Base-by-base conservation (phyloP, 2,329 filamentous ascomycete genomes). In the Aspergillus niger region DNA sequence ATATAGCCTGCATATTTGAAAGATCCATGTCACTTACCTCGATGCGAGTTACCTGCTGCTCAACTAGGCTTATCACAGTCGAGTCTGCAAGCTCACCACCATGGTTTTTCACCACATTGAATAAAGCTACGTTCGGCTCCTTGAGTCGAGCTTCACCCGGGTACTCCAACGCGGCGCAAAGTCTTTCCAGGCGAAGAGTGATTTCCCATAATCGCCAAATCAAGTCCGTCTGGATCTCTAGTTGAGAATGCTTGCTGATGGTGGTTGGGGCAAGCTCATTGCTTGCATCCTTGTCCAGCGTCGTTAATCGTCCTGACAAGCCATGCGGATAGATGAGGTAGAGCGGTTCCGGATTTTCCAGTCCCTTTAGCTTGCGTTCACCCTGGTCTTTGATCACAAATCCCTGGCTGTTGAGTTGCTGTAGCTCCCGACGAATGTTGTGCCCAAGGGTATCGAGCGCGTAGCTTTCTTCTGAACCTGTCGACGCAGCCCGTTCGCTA, bases 381-480 rank as follows among this genome's bases (percentile, higher is more conserved):
- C 95, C 95, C 74, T 97, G 89, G 70, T 97, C 93, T 77, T 97
- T 97, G 72, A 98, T 92, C 74, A 97, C 92, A 71, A 98, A 99
- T 7, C 95, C 95, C 77, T 96, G 92, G 51, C 89, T 92, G 68
- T 89, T 95, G 26, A 99, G 84, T 28, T 91, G 90, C 53, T 92
- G 87, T 20, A 99, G 82, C 76, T 99, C 95, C 57, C 91, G 91
- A 60, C 92, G 89, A 68, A 98, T 97, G 10, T 89, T 83, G 56
- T 88, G 82, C n/a, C 86, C 88, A 62, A 90, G 83, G 1, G 85
- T 79, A 72, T 97, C 92, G 59, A 95, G 90, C 15, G 88, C 87
- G 64, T 91, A 87, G 1, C 85, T 85, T 59, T 92, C 91, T 51
- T 92, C 91, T 0, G 89, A 89, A 2, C 86, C 87, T 11, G 83